Conservation (phyloP, 768 basidiomycete species). For the Tylopilus rubrobrunneus region DNA sequence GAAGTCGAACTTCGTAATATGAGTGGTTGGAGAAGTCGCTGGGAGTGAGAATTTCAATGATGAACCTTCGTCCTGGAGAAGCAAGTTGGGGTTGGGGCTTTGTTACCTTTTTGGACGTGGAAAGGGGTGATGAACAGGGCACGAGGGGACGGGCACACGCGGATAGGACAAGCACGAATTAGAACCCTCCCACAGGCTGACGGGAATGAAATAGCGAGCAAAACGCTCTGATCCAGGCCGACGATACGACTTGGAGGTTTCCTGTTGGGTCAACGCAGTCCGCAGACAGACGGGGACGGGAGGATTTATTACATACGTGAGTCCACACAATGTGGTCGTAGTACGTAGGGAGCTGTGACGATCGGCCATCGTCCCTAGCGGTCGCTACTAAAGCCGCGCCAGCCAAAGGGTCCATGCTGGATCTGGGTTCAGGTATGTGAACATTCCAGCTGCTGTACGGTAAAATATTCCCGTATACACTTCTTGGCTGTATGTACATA, state of each 20-base stretch:
- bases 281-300: slow-evolving; percentile 3
- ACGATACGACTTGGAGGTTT: slow-evolving; percentile 4
- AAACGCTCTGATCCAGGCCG: background rate
- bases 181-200: slow-evolving; percentile 6
- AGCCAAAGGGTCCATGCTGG: slow-evolving; percentile 8
- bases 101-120: slow-evolving; percentile 5
- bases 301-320: slow-evolving; percentile 22
- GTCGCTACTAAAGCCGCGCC: slow-evolving; percentile 21
- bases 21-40: slow-evolving; percentile 7
- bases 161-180: slow-evolving; percentile 5
- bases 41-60: slow-evolving; percentile 12
- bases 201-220: slow-evolving; percentile 21
- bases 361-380: slow-evolving; percentile 17
- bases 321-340: slow-evolving; percentile 11
- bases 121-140: slow-evolving; percentile 17
- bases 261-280: slow-evolving; percentile 5
- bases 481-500: background rate
- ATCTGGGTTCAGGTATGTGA: slow-evolving; percentile 11
- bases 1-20: slow-evolving; percentile 7
- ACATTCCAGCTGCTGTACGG: background rate
- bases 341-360: slow-evolving; percentile 27
- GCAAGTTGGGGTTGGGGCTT: background rate
- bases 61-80: slow-evolving; percentile 10
- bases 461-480: slow-evolving; percentile 6
- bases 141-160: slow-evolving; percentile 7